Evolutionary conservation across 352 stramenopile species (phyloP).

Genomic region (Phytophthora chlamydospora): DNA sequence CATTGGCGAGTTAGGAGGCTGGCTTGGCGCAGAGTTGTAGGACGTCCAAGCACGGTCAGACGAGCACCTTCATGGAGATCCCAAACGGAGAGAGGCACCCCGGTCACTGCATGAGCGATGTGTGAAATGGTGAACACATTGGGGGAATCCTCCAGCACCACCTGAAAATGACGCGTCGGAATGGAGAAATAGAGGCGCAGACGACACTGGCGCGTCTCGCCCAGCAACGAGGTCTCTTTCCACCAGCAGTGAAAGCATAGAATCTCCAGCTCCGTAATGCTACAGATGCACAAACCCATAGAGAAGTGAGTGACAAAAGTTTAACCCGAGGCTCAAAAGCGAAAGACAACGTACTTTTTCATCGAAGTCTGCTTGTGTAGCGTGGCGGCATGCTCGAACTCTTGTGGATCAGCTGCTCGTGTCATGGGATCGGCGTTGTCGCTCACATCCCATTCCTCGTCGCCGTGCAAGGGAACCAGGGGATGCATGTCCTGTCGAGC

Average conservation of each 20-base stretch:
- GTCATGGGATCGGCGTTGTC: constrained; percentile 20
- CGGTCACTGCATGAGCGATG: constrained; percentile 47
- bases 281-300: constrained; percentile 20
- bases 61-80: constrained; percentile 75
- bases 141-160: constrained; percentile 65
- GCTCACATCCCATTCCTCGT: constrained; percentile 16
- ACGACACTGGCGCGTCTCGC: constrained; percentile 41
- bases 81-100: constrained; percentile 56
- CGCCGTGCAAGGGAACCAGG: constrained; percentile 37
- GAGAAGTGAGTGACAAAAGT: constrained; percentile 5
- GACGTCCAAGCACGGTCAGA: constrained; percentile 60
- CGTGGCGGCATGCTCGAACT: constrained; percentile 52
- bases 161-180: constrained; percentile 66
- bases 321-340: background rate
- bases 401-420: constrained; percentile 40
- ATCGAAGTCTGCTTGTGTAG: constrained; percentile 58
- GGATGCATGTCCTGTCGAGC: constrained; percentile 42
- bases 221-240: constrained; percentile 53
- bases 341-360: constrained; percentile 45
- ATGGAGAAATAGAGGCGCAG: constrained; percentile 73
- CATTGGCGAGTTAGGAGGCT: constrained; percentile 79
- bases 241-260: constrained; percentile 79
- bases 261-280: constrained; percentile 60
- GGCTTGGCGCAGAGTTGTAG: constrained; percentile 75
- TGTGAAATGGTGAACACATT: constrained; percentile 85